A percentile compares a stretch with the other conserved stretches of the same genome.
Evolutionary conservation across 345 rosid species (phyloP).

Genomic region (Eucalyptus erythrocorys): DNA sequence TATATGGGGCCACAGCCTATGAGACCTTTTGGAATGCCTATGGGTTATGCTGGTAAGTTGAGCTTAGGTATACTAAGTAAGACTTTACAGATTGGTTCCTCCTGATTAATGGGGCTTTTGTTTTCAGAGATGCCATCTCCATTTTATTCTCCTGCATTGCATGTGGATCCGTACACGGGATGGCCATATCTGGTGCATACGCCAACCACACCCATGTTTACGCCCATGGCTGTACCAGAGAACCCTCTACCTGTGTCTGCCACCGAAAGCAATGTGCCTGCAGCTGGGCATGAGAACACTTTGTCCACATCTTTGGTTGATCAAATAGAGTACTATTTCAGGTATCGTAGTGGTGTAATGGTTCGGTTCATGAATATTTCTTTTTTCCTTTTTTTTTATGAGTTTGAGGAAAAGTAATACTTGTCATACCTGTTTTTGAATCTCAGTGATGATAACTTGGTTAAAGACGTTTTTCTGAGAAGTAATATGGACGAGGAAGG

Average conservation of each 20-base stretch:
- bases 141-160: slow-evolving; percentile 5
- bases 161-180: slow-evolving; percentile 15
- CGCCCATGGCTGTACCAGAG: not conserved
- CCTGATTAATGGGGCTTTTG: not conserved
- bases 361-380: not conserved
- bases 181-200: not conserved
- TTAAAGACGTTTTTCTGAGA: not conserved
- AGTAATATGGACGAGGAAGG: not conserved
- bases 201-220: not conserved
- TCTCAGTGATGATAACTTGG: not conserved
- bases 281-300: not conserved
- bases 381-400: no score
- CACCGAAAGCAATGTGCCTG: not conserved
- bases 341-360: not conserved
- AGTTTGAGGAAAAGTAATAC: not conserved
- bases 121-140: slow-evolving; percentile 23
- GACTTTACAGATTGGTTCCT: not conserved
- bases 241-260: not conserved
- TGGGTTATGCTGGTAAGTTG: not conserved
- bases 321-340: not conserved
- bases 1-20: slow-evolving; percentile 6
- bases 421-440: not conserved
- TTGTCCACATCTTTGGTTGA: not conserved
- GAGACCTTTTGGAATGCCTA: slow-evolving; percentile 18
- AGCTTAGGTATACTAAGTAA: not conserved